phyloP scores from a whole-genome alignment of 106 monocot genomes.

The Platanthera guangdongensis region DNA sequence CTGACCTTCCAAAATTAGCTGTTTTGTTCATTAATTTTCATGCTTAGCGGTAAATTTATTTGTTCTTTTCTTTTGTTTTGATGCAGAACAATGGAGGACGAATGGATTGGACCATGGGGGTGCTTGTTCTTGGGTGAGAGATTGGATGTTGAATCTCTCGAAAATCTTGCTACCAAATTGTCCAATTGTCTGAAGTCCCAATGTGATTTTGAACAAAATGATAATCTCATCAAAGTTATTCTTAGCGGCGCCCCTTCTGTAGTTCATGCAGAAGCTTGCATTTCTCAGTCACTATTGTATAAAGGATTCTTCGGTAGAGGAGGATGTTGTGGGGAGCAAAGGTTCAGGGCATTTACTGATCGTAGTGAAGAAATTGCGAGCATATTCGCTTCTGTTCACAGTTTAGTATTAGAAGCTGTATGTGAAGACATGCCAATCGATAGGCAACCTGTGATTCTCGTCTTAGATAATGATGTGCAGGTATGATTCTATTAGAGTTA shows the following conservation, averaged over 20 bases:
- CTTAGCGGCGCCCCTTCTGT: slow-evolving; percentile 44
- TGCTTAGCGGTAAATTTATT: neutral
- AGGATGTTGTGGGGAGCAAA: slow-evolving; percentile 51
- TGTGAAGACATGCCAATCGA: slow-evolving; percentile 11
- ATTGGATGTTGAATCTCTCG: slow-evolving; percentile 20
- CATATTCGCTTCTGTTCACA: slow-evolving; percentile 12
- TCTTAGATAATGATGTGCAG: slow-evolving; percentile 73
- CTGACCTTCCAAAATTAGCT: neutral
- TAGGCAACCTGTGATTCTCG: slow-evolving; percentile 68
- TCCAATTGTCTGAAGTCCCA: slow-evolving; percentile 28
- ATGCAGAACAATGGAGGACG: slow-evolving; percentile 66
- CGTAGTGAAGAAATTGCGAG: slow-evolving; percentile 13
- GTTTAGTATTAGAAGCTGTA: slow-evolving; percentile 28
- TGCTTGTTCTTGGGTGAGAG: slow-evolving; percentile 68
- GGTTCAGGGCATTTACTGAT: slow-evolving; percentile 39
- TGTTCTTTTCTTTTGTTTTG: slow-evolving; percentile 6
- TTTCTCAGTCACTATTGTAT: slow-evolving; percentile 55
- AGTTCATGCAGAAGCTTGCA: slow-evolving; percentile 45
- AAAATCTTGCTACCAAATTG: slow-evolving; percentile 22
- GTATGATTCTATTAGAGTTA: slow-evolving; percentile 23
- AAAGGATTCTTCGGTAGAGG: slow-evolving; percentile 67
- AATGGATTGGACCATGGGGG: slow-evolving; percentile 87
- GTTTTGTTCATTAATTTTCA: neutral
- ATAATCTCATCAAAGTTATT: slow-evolving; percentile 36
- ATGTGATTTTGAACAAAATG: slow-evolving; percentile 34